phyloP scores from a whole-genome alignment of 345 rosid genomes.

The Citrus trifoliata region DNA sequence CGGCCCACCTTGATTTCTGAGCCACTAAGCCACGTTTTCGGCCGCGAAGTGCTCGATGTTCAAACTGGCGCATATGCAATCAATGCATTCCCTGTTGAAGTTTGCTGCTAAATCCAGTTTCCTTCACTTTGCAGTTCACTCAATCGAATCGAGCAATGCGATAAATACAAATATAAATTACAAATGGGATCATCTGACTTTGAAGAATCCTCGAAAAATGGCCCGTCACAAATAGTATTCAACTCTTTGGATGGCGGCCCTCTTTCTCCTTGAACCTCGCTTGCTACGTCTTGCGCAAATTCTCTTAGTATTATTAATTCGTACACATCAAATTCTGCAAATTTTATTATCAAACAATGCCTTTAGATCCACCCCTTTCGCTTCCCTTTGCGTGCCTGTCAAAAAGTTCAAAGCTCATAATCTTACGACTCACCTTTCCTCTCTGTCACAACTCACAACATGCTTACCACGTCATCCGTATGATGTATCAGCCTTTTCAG shows the following conservation, averaged over 20 bases:
- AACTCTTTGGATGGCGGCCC: conserved; percentile 20
- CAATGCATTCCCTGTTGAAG: not conserved
- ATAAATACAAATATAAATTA: not conserved
- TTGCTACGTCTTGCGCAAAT: not conserved
- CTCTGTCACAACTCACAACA: too few relatives aligned
- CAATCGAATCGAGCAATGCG: too few relatives aligned
- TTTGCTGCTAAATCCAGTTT: conserved; percentile 1
- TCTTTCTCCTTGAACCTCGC: conserved; percentile 23
- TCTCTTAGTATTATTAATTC: not conserved
- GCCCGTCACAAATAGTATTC: conserved; percentile 11
- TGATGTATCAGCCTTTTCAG: not conserved
- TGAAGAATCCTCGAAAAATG: conserved; percentile 27
- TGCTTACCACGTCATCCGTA: too few relatives aligned
- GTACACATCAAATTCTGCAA: not conserved
- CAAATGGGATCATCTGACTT: conserved; percentile 27
- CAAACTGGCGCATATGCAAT: not conserved
- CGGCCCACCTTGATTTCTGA: not conserved
- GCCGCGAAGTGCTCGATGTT: not conserved
- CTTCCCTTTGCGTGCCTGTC: conserved; percentile 49
- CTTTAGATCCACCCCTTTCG: conserved; percentile 24
- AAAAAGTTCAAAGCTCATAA: conserved; percentile 21
- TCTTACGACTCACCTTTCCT: not conserved
- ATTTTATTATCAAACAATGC: not conserved
- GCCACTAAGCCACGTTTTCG: conserved; percentile 1
- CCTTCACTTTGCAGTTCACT: not conserved